phyloP scores from a whole-genome alignment of 768 basidiomycete species.

The Boletales sp. region DNA sequence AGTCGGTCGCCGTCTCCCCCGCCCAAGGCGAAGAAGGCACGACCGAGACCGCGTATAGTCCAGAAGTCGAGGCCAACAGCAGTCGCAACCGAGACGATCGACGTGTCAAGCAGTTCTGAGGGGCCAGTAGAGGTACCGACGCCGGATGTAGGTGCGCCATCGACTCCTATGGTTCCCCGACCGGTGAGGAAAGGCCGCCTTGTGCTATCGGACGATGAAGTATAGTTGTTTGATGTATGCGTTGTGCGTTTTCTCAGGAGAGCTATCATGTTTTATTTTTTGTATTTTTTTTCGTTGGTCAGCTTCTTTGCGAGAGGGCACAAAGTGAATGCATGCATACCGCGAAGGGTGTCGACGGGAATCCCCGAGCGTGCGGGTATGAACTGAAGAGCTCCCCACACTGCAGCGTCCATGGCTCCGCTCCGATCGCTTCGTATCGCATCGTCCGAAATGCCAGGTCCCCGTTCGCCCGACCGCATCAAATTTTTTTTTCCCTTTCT shows the following conservation, averaged over 20 bases:
- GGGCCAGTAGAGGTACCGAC: neutral
- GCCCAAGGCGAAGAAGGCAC: conserved; percentile 14
- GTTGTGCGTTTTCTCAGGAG: conserved; percentile 5
- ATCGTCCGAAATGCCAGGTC: conserved; percentile 11
- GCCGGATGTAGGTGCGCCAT: neutral
- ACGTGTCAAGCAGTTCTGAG: conserved; percentile 24
- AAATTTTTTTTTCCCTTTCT: neutral
- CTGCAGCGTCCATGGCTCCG: conserved; percentile 6
- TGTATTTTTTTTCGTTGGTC: neutral
- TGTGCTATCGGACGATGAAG: conserved; percentile 39
- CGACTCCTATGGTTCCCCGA: conserved; percentile 10
- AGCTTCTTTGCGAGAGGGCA: neutral
- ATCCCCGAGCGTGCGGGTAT: neutral
- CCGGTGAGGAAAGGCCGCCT: conserved; percentile 26
- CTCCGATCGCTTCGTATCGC: conserved; percentile 16
- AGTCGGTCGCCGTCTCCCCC: conserved; percentile 24
- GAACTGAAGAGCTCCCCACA: neutral
- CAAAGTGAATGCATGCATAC: neutral
- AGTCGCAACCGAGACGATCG: conserved; percentile 8
- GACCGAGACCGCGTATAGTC: conserved; percentile 40
- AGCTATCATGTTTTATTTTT: conserved; percentile 1
- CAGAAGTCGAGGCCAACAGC: conserved; percentile 28
- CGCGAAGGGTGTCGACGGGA: neutral
- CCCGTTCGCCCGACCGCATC: conserved; percentile 1
- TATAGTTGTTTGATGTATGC: conserved; percentile 15